A percentile compares a stretch with the other conserved stretches of the same genome.
Conservation (phyloP, 495 filamentous ascomycete species). For the Aspergillus avenaceus region DNA sequence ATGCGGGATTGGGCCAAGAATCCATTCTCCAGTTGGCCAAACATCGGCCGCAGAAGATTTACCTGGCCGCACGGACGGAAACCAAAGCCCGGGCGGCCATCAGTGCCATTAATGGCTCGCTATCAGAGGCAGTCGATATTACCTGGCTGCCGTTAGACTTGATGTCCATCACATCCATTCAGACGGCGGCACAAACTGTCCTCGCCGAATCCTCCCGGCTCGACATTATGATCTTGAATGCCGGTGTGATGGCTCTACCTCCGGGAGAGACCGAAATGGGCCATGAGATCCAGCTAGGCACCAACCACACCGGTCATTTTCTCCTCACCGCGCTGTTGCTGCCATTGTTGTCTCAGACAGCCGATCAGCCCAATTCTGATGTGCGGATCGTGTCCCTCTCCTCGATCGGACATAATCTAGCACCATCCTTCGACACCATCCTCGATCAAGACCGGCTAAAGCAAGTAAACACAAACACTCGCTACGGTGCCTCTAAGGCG, state of each 20-base stretch:
- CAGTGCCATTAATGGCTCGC: conserved; percentile 12
- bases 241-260: conserved; percentile 58
- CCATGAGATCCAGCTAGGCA: conserved; percentile 55
- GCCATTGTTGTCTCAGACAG: conserved; percentile 26
- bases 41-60: conserved; percentile 54
- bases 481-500: conserved; percentile 56
- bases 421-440: conserved; percentile 24
- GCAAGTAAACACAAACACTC: conserved; percentile 37
- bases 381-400: conserved; percentile 41
- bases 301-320: conserved; percentile 58
- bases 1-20: conserved; percentile 55
- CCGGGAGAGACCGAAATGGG: conserved; percentile 34
- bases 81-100: conserved; percentile 29
- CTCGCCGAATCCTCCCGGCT: conserved; percentile 46
- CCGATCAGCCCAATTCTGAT: conserved; percentile 31
- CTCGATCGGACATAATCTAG: conserved; percentile 32
- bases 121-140: conserved; percentile 19
- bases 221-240: conserved; percentile 60
- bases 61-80: conserved; percentile 38
- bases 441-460: conserved; percentile 27
- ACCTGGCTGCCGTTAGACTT: conserved; percentile 45
- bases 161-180: conserved; percentile 40
- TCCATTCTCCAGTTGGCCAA: conserved; percentile 49
- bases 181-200: conserved; percentile 48
- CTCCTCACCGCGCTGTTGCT: conserved; percentile 49